Conservation (phyloP, 805 yeast species). For the Grigorovia transvaalensis region DNA sequence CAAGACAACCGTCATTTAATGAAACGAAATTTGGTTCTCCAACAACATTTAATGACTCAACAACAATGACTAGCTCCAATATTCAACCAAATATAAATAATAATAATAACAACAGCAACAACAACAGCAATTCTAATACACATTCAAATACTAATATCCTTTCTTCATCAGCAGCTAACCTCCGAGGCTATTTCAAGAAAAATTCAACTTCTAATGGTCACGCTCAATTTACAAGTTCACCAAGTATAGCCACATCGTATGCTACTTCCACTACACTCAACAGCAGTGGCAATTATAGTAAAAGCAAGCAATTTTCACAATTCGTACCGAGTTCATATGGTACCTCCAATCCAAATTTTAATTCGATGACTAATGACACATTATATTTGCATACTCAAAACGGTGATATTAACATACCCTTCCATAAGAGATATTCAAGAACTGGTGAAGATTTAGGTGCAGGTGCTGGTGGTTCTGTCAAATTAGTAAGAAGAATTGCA, state of each 20-base stretch:
- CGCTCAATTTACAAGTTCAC: background rate
- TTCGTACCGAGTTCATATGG: constrained; percentile 27
- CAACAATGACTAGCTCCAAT: constrained; percentile 2
- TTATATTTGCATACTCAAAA: constrained; percentile 26
- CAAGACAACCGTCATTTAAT: constrained; percentile 22
- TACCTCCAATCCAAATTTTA: constrained; percentile 1
- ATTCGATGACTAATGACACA: constrained; percentile 30
- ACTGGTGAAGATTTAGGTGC: constrained; percentile 84
- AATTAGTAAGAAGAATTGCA: constrained; percentile 52
- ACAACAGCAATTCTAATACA: background rate
- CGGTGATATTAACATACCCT: constrained; percentile 40
- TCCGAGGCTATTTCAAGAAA: constrained; percentile 61
- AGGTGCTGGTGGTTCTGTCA: constrained; percentile 91
- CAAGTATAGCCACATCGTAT: background rate
- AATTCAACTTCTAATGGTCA: constrained; percentile 6
- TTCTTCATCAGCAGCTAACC: constrained; percentile 61
- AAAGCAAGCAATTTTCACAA: background rate
- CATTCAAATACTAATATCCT: background rate
- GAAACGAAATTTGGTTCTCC: constrained; percentile 16
- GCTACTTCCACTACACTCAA: background rate
- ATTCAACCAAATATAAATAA: background rate
- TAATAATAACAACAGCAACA: background rate
- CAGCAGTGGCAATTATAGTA: background rate
- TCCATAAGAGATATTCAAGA: constrained; percentile 65
- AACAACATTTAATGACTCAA: constrained; percentile 26